Base-by-base conservation (phyloP, 2,329 filamentous ascomycete species). In the Stagonosporopsis vannaccii region DNA sequence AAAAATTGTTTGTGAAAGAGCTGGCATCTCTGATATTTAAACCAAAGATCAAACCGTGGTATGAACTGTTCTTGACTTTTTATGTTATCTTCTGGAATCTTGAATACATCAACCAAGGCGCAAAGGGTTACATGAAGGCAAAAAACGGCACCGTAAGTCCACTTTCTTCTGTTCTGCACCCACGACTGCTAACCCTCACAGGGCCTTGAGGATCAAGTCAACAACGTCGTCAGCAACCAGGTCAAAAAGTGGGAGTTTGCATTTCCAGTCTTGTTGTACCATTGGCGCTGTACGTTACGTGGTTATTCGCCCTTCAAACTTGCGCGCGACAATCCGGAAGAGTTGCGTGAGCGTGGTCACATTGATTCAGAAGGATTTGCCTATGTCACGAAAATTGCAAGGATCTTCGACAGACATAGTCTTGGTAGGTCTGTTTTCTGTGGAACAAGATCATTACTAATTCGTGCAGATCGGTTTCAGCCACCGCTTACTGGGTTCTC, bases 11-110 rank as follows among this genome's bases (percentile, higher is more conserved):
- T 41, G 59, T 70, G 9, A 75, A 75, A 47, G 61, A 69, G 42
- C 56, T 75, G 11, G 60, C 61, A 8, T 51, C 62, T 13, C 52
- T 62, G n/a, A 71, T 75, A 20, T 74, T 74, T 61, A 68, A 68
- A 26, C 61, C 67, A 3, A 68, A 65, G 26, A 70, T 73, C 56
- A 75, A 75, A 40, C 73, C 72, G 2, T 76, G 73, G 73, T 75
- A 75, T 37, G 72, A 75, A 40, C 52, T 76, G 12, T 74, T 72
- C 44, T 40, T 76, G 40, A 64, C 72, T 6, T 70, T 75, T 13
- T 75, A 73, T 50, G 67, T 76, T 15, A 61, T 75, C 11, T 67
- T 74, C 40, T 75, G 66, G 66, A 75, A 75, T 40, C 67, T 76
- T 9, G 71, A 74, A 22, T 76, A 74, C 57, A 74, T 76, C 19